A percentile compares a stretch with the other conserved stretches of the same genome.
Evolutionary conservation across 345 rosid species (phyloP).

Genomic region (Brassica rapa): DNA sequence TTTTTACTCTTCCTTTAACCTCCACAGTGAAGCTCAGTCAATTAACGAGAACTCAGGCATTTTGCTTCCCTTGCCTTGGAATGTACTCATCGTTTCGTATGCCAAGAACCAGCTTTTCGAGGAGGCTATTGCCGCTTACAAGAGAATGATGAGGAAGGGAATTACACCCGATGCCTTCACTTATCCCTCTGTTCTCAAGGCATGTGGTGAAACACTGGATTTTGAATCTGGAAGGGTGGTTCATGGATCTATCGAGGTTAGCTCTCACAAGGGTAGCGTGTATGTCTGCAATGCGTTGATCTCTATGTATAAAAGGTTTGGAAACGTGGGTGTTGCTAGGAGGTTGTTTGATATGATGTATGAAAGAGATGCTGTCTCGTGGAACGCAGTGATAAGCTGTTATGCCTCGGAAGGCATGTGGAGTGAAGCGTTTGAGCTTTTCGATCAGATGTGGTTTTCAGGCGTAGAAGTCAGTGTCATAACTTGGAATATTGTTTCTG

Average conservation of each 20-base stretch:
- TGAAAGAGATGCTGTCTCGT: conserved; percentile 68
- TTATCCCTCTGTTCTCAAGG: conserved; percentile 77
- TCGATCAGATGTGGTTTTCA: conserved; percentile 53
- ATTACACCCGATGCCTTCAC: conserved; percentile 70
- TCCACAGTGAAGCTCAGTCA: conserved; percentile 44
- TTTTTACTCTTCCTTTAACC: conserved; percentile 56
- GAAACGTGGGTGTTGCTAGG: conserved; percentile 50
- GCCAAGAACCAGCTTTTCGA: conserved; percentile 45
- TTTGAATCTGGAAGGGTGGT: conserved; percentile 55
- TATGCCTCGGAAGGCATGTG: conserved; percentile 72
- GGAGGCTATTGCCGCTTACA: conserved; percentile 55
- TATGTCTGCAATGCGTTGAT: conserved; percentile 73
- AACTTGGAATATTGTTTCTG: conserved; percentile 71
- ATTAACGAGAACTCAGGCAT: conserved; percentile 46
- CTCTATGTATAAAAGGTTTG: conserved; percentile 73
- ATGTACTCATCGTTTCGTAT: conserved; percentile 60
- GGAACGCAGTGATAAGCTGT: conserved; percentile 68
- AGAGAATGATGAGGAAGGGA: conserved; percentile 56
- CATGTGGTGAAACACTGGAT: conserved; percentile 67
- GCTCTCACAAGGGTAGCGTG: conserved; percentile 48
- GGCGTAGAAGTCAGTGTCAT: conserved; percentile 51
- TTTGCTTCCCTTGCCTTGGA: conserved; percentile 66
- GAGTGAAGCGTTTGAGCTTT: conserved; percentile 64
- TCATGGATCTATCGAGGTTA: conserved; percentile 54
- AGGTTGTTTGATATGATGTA: conserved; percentile 61